Evolutionary conservation across 139 green algal species (phyloP).

Genomic region (Bryopsis sp.): DNA sequence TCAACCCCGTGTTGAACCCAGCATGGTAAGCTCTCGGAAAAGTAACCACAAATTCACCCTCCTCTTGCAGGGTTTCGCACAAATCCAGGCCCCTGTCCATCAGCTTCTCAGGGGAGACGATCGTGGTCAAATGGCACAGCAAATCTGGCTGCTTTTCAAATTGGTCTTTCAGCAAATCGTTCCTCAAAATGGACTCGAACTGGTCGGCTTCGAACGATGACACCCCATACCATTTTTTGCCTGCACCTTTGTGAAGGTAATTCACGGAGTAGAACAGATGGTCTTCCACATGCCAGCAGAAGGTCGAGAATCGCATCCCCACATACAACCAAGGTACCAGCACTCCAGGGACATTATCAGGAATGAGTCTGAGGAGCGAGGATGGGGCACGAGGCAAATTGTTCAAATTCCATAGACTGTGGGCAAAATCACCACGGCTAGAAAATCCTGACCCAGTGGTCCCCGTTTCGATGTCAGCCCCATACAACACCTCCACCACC

Average conservation of each 20-base stretch:
- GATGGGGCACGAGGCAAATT: conserved; percentile 39
- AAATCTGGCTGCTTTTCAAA: conserved; percentile 60
- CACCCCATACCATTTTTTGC: conserved; percentile 72
- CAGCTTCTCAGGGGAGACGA: conserved; percentile 56
- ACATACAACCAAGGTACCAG: conserved; percentile 78
- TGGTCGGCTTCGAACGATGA: conserved; percentile 41
- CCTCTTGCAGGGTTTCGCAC: conserved; percentile 35
- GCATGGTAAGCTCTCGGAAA: conserved; percentile 72
- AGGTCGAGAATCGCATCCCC: conserved; percentile 64
- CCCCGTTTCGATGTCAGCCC: conserved; percentile 64
- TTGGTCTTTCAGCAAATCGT: conserved; percentile 55
- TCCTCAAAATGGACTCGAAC: conserved; percentile 62
- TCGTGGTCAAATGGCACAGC: conserved; percentile 68
- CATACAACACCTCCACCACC: conserved; percentile 68
- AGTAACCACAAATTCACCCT: conserved; percentile 73
- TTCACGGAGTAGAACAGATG: conserved; percentile 89
- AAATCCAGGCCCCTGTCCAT: conserved; percentile 39
- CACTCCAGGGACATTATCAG: conserved; percentile 58
- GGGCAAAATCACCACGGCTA: conserved; percentile 27
- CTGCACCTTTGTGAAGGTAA: conserved; percentile 73
- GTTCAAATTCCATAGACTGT: conserved; percentile 68
- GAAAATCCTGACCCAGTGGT: conserved; percentile 53
- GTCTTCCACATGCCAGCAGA: conserved; percentile 82
- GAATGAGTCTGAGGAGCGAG: conserved; percentile 54
- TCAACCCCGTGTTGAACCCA: conserved; percentile 60